phyloP scores from a whole-genome alignment of 208 protist species.

The Vickermania spadyakhi region DNA sequence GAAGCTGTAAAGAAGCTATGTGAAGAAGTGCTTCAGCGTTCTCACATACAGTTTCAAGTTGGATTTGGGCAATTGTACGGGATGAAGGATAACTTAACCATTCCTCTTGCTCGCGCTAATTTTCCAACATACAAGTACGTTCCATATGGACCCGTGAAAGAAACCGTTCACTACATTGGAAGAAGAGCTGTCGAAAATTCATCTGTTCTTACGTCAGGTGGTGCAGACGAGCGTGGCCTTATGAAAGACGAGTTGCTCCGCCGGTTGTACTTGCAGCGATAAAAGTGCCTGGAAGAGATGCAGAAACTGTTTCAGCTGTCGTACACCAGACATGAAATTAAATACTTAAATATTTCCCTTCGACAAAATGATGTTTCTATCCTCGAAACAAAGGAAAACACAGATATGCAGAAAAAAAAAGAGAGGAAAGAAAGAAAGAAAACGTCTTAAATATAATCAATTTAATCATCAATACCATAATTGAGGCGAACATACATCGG shows the following conservation, averaged over 20 bases:
- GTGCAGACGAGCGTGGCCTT: conserved; percentile 43
- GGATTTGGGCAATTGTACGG: conserved; percentile 94
- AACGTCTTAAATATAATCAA: too few relatives aligned
- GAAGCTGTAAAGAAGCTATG: conserved; percentile 68
- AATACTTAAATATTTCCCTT: too few relatives aligned
- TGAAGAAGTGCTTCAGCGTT: conserved; percentile 41
- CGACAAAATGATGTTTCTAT: too few relatives aligned
- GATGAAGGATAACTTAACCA: conserved; percentile 95
- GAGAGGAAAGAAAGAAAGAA: too few relatives aligned
- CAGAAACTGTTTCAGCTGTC: too few relatives aligned
- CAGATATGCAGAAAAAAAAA: too few relatives aligned
- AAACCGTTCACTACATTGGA: conserved; percentile 95
- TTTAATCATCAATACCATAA: too few relatives aligned
- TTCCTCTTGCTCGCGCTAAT: conserved; percentile 79
- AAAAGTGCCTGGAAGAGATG: too few relatives aligned
- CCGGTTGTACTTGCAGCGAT: conserved; percentile 13
- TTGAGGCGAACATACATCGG: too few relatives aligned
- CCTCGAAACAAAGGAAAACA: too few relatives aligned
- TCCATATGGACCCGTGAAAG: conserved; percentile 93
- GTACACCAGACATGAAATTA: too few relatives aligned
- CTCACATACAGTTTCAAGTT: conserved; percentile 24
- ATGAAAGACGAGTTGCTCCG: conserved; percentile 75
- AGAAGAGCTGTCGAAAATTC: conserved; percentile 94
- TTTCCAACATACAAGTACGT: conserved; percentile 93
- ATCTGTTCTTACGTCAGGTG: conserved; percentile 44